phyloP scores from a whole-genome alignment of 2,329 filamentous ascomycete species.

The Phoma sp. region DNA sequence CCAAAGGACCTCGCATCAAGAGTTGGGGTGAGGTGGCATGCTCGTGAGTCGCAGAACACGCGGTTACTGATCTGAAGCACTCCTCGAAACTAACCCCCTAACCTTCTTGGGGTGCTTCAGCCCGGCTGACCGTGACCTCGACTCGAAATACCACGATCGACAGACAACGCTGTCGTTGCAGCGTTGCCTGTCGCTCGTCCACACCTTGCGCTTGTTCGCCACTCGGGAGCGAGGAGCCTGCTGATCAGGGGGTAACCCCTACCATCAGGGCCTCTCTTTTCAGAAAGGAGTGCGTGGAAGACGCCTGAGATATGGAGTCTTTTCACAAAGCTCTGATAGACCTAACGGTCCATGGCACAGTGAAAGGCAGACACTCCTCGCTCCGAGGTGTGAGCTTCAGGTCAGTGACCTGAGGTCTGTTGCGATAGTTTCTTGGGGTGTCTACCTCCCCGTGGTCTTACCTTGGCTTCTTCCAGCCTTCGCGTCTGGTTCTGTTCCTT shows the following conservation, averaged over 20 bases:
- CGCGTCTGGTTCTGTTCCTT: conserved; percentile 2
- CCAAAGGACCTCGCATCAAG: conserved; percentile 8
- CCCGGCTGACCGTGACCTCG: conserved; percentile 1
- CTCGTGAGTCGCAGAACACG: conserved; percentile 15
- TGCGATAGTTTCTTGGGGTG: conserved; percentile 2
- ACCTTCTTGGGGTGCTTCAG: conserved; percentile 9
- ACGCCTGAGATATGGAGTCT: conserved; percentile 34
- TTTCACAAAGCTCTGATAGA: conserved; percentile 22
- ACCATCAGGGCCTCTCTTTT: conserved; percentile 30
- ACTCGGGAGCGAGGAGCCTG: conserved; percentile 24
- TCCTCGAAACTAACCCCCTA: conserved; percentile 14
- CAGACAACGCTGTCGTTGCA: not conserved
- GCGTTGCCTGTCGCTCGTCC: conserved; percentile 8
- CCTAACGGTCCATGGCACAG: conserved; percentile 30
- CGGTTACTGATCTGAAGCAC: not conserved
- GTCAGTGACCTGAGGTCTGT: conserved; percentile 5
- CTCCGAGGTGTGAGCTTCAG: conserved; percentile 9
- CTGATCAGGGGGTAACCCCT: conserved; percentile 28
- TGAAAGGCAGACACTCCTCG: conserved; percentile 17
- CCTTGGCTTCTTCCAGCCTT: conserved; percentile 9
- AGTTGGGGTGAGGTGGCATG: conserved; percentile 19
- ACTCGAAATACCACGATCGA: conserved; percentile 13
- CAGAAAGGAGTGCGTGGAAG: conserved; percentile 31
- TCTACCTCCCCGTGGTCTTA: conserved; percentile 2
- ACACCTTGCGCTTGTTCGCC: conserved; percentile 15